Evolutionary conservation across 495 filamentous ascomycete species (phyloP), one percentile per base, ranked within the genome.

Genomic region (Staphylotrichum tortipilum): DNA sequence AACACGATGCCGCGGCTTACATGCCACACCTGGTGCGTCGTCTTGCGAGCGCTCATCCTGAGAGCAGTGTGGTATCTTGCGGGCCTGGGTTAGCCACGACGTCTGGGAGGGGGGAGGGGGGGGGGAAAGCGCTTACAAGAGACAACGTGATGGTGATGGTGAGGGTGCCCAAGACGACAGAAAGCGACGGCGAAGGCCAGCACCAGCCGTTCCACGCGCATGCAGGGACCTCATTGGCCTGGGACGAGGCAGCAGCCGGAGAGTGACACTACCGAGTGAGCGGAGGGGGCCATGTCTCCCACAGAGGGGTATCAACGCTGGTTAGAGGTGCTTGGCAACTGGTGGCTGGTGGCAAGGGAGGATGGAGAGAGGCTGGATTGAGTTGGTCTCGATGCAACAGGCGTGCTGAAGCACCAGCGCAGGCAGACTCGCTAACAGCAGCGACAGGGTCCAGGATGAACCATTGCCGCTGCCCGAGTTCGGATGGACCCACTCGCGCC

Each of bases 1-100:
- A 73, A 73, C 0, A 66, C 65, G 40, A 75, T 66, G 8, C 70
- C 70, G 9, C 62, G 65, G 31, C 59, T 54, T 11, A 62, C 57
- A 47, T 69, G 60, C 72, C 72, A 75, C 47, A 66, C 21, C 22
- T 64, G 56, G 47, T 58, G 29, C 42, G 59, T 50, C 12, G 62
- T 17, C 8, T 59, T 57, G 22, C 55, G 10, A 52, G 46, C 14
- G 51, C 8, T 54, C 64, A 67, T 69, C 45, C 53, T 64, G 29
- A 17, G 7, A 7, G 3, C 18, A 30, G 9, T 44, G 5, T n/a
- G 44, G 10, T 17, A 34, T 9, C 51, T 54, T 42, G 17, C 2
- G 17, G 1, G 15, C 26, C 12, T 4, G 31, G 11, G 8, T 44
- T 39, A 44, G 34, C 9, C 11, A 9, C 8, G 23, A 5, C 17